These are phyloP conservation scores for Phytophthora macrochlamydospora DNA, from an alignment of 352 stramenopile species.

Conservation along the genomic window DNA sequence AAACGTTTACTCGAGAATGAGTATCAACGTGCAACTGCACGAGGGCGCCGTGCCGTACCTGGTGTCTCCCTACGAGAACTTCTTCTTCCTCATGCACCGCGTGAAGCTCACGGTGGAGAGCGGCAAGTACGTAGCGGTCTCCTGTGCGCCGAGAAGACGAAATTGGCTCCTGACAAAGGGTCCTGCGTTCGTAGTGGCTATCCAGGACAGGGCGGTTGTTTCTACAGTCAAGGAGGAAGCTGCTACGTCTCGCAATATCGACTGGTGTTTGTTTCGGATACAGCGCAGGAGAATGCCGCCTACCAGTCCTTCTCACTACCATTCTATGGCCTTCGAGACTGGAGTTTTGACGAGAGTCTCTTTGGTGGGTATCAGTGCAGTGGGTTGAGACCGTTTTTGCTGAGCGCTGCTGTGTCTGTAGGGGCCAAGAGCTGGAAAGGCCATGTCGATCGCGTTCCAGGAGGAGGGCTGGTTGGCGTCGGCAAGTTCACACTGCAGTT, in stretches of 20 bases:
- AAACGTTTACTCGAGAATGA: constrained; percentile 49
- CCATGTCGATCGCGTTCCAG: constrained; percentile 71
- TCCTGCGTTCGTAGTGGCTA: constrained; percentile 82
- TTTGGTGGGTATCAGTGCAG: constrained; percentile 45
- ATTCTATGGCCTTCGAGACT: constrained; percentile 80
- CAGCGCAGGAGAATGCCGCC: constrained; percentile 28
- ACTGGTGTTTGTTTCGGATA: constrained; percentile 67
- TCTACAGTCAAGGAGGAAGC: constrained; percentile 69
- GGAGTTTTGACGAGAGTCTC: constrained; percentile 62
- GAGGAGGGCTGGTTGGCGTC: constrained; percentile 66
- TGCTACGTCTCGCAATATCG: constrained; percentile 85
- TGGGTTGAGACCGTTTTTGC: not conserved
- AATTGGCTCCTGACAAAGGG: no score
- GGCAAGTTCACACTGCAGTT: constrained; percentile 70
- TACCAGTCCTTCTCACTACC: constrained; percentile 81
- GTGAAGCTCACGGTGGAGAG: constrained; percentile 81
- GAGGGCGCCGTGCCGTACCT: constrained; percentile 64
- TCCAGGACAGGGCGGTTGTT: constrained; percentile 81
- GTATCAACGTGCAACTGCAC: constrained; percentile 78
- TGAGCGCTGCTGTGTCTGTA: no score
- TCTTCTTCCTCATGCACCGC: constrained; percentile 78
- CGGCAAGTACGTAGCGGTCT: constrained; percentile 60
- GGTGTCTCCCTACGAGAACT: constrained; percentile 80
- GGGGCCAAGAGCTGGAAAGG: constrained; percentile 69
- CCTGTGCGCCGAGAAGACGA: not conserved